A percentile compares a stretch with the other conserved stretches of the same genome.
Evolutionary conservation across 2,329 filamentous ascomycete species (phyloP).

Genomic region (Calycina herbarum): DNA sequence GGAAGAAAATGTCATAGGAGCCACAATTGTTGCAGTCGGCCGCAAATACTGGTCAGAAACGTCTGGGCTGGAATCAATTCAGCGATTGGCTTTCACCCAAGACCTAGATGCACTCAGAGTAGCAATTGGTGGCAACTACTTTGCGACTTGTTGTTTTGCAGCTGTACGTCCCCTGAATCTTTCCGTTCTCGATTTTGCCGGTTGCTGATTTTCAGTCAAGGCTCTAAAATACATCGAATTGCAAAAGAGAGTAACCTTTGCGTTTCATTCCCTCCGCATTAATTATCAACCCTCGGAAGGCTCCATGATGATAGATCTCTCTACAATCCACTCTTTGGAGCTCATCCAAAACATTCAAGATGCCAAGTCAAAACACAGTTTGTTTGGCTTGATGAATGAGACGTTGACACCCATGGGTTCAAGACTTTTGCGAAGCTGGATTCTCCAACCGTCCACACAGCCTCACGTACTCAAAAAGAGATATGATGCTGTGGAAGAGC

Average conservation of each 20-base stretch:
- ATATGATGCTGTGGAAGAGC: slow-evolving; percentile 80
- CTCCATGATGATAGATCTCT: slow-evolving; percentile 93
- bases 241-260: slow-evolving; percentile 66
- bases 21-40: slow-evolving; percentile 65
- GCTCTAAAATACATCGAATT: slow-evolving; percentile 79
- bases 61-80: slow-evolving; percentile 73
- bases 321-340: slow-evolving; percentile 83
- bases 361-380: slow-evolving; percentile 73
- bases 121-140: slow-evolving; percentile 79
- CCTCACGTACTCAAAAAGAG: slow-evolving; percentile 66
- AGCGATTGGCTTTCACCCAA: slow-evolving; percentile 74
- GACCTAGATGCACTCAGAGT: slow-evolving; percentile 81
- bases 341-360: slow-evolving; percentile 84
- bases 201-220: slow-evolving; percentile 46
- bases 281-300: slow-evolving; percentile 86
- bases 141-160: slow-evolving; percentile 79
- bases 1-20: slow-evolving; percentile 66
- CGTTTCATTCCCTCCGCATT: slow-evolving; percentile 78
- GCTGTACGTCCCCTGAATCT: slow-evolving; percentile 59
- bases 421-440: slow-evolving; percentile 78
- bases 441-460: slow-evolving; percentile 83
- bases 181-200: not conserved
- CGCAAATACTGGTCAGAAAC: slow-evolving; percentile 82
- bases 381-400: slow-evolving; percentile 83
- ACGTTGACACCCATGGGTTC: slow-evolving; percentile 87